Conservation (phyloP, 148 eudicot genomes). For the Euryodendron excelsum region DNA sequence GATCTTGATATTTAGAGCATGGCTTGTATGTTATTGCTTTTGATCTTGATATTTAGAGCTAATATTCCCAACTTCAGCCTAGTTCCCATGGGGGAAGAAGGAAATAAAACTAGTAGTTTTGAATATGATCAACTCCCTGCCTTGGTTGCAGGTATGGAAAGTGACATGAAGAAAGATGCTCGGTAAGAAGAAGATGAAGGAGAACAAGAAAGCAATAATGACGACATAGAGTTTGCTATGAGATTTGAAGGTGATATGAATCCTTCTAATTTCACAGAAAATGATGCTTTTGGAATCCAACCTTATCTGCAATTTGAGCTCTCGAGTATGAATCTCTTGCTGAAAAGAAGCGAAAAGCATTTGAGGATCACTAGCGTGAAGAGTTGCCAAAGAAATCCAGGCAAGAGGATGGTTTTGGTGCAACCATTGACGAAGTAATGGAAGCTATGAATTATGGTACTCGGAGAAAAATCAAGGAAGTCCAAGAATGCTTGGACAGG, state of each 20-base stretch:
- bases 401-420: not conserved
- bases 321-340: slow-evolving; percentile 1
- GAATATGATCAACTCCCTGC: not conserved
- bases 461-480: slow-evolving; percentile 1
- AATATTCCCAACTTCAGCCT: too few species aligned
- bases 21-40: too few species aligned
- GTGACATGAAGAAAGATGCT: not conserved
- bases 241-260: slow-evolving; percentile 11
- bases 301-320: not conserved
- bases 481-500: not conserved
- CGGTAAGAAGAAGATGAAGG: not conserved
- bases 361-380: not conserved
- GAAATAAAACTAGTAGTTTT: not conserved
- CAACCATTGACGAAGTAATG: not conserved
- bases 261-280: slow-evolving; percentile 3
- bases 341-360: not conserved
- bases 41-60: too few species aligned
- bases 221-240: slow-evolving; percentile 2
- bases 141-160: not conserved
- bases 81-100: not conserved
- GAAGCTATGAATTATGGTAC: not conserved
- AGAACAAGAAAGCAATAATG: not conserved
- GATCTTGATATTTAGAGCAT: too few species aligned
- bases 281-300: not conserved
- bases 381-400: not conserved